These are phyloP conservation scores for Limonomyces culmigenus DNA, from an alignment of 1,284 basidiomycete species.

Conservation along the genomic window DNA sequence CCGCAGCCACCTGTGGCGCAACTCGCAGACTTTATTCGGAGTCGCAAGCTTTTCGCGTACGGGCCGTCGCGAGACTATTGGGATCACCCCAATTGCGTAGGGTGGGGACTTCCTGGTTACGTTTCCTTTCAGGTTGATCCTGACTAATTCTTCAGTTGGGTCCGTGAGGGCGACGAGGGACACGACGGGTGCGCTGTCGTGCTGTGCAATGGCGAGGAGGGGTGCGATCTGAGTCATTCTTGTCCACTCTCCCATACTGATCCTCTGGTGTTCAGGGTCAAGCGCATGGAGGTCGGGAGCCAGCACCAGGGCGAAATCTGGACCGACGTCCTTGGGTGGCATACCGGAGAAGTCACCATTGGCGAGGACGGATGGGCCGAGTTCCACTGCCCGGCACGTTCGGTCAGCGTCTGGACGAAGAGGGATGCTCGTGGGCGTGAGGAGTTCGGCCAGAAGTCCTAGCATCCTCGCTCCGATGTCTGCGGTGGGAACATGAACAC, in stretches of 20 bases:
- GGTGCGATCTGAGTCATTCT: conserved; percentile 7
- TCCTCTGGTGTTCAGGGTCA: conserved; percentile 7
- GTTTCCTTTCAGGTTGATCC: no score
- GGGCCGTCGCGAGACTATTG: conserved; percentile 28
- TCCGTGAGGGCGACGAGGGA: conserved; percentile 26
- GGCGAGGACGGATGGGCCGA: conserved; percentile 37
- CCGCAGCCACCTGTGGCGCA: conserved; percentile 23
- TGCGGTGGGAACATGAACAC: no score
- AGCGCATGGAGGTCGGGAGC: conserved; percentile 28
- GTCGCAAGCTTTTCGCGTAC: conserved; percentile 31
- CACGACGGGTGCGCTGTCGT: conserved; percentile 30
- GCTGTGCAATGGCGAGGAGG: conserved; percentile 19
- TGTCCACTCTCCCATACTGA: background rate
- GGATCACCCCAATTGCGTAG: conserved; percentile 24
- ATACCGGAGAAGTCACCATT: conserved; percentile 28
- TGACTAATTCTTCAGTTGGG: conserved; percentile 16
- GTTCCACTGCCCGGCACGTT: background rate
- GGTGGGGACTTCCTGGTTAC: conserved; percentile 3
- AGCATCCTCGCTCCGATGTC: no score
- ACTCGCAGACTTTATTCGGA: conserved; percentile 28
- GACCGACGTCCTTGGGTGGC: conserved; percentile 38
- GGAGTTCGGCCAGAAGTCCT: background rate
- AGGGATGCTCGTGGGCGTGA: background rate
- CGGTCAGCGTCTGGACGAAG: background rate
- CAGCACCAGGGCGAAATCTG: conserved; percentile 33